Percentiles rank a stretch among this genome's conserved stretches.
These are phyloP conservation scores for Leucosporidium yakuticum DNA, from an alignment of 768 basidiomycete species.

Conservation along the genomic window DNA sequence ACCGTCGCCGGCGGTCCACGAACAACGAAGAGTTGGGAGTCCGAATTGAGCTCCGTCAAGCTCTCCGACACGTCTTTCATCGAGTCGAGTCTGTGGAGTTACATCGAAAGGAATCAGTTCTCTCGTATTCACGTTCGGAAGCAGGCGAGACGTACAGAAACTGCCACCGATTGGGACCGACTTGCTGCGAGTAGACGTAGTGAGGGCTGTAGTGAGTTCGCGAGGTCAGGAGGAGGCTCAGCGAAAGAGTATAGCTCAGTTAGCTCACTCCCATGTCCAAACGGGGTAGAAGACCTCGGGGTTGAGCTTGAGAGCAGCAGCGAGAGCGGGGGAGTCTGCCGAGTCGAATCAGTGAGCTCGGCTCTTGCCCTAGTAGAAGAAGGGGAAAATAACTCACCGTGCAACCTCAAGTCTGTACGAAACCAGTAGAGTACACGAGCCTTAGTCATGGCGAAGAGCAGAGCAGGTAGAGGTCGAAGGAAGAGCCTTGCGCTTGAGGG, in stretches of 20 bases:
- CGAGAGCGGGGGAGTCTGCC: slow-evolving; percentile 41
- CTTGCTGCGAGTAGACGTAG: slow-evolving; percentile 42
- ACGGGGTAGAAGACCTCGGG: slow-evolving; percentile 39
- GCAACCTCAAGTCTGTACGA: slow-evolving; percentile 44
- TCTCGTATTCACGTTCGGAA: background rate
- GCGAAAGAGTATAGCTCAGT: slow-evolving; percentile 23
- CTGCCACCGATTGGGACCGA: slow-evolving; percentile 42
- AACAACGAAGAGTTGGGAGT: slow-evolving; percentile 42
- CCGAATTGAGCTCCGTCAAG: slow-evolving; percentile 40
- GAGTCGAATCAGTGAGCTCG: background rate
- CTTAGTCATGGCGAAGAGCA: background rate
- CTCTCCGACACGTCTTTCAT: slow-evolving; percentile 40
- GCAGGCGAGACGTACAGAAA: slow-evolving; percentile 22
- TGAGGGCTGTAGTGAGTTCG: slow-evolving; percentile 1
- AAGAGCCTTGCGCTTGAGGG: no score
- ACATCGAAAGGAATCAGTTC: no score
- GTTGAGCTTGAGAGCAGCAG: slow-evolving; percentile 33
- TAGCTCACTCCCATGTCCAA: slow-evolving; percentile 43
- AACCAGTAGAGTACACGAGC: slow-evolving; percentile 44
- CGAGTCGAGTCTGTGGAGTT: slow-evolving; percentile 36
- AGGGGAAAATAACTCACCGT: slow-evolving; percentile 24
- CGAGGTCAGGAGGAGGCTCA: background rate
- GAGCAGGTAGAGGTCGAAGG: no score
- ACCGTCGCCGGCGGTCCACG: slow-evolving; percentile 42
- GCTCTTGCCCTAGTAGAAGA: background rate